Base-by-base conservation (phyloP, 2,329 filamentous ascomycete species). In the Tolypocladium nubicola region DNA sequence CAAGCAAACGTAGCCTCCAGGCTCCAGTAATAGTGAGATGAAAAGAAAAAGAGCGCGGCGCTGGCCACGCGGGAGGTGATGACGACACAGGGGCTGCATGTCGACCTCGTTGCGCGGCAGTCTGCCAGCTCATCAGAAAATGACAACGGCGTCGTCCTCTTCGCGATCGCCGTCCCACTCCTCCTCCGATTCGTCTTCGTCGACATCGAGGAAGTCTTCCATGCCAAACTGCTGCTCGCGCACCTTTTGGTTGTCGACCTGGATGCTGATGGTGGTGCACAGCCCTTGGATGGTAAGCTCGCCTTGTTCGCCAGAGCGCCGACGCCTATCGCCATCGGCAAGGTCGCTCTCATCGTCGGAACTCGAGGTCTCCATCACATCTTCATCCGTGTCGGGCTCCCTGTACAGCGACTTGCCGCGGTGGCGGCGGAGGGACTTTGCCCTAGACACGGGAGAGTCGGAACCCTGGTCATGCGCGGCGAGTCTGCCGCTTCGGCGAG, bases 191-290 rank as follows among this genome's bases (percentile, higher is more conserved):
- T 82, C 78, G 40, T 82, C 79, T 57, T 81, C 78, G 4, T 76
- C 77, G 3, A 76, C 72, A 70, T 88, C 71, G 16, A 89, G 70
- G 63, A 93, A 92, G 67, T 93, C 88, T 1, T 80, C 82, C 76
- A 90, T 89, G 26, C 79, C 79, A 61, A 80, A 89, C 60, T 87
- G 84, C 30, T 80, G 73, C 71, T 90, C 88, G 2, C 79, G 78
- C 6, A 85, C 84, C 59, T 89, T 85, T 66, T 89, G 81, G 67
- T 92, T 92, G 70, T 92, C 89, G 62, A 92, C 85, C 50, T 83
- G 75, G 49, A 92, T 79, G 59, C 88, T 81, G 21, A 92, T 87
- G 7, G 84, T 77, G 45, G 85, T 79, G 65, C 88, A 93, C 62
- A 86, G 77, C 1, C 87, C 87, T 60, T 92, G 88, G 33, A 86